phyloP scores from a whole-genome alignment of 1,284 basidiomycete species.

The Retiboletus flavoniger region DNA sequence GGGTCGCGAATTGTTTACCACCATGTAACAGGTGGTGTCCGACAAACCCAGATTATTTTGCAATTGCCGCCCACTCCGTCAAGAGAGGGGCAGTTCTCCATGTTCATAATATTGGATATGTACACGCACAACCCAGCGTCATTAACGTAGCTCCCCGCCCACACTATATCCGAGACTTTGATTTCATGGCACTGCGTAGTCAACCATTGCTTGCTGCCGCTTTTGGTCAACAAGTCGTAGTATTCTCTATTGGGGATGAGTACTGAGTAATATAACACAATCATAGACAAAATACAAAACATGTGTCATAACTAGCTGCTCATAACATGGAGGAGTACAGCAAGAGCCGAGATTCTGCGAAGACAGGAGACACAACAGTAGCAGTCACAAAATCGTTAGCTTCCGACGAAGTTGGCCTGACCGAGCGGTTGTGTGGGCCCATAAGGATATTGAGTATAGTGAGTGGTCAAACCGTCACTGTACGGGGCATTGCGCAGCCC shows the following conservation, averaged over 20 bases:
- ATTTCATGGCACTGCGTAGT: constrained; percentile 60
- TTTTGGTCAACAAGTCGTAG: constrained; percentile 53
- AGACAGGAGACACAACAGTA: background rate
- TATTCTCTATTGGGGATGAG: constrained; percentile 53
- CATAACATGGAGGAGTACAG: constrained; percentile 9
- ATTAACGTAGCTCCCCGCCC: constrained; percentile 60
- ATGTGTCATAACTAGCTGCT: constrained; percentile 14
- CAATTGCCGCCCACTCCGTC: constrained; percentile 60
- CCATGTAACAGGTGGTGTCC: constrained; percentile 61
- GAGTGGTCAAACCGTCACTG: constrained; percentile 25
- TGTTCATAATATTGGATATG: constrained; percentile 62
- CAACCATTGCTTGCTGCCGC: constrained; percentile 67
- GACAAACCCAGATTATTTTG: constrained; percentile 73
- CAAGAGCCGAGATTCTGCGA: constrained; percentile 7
- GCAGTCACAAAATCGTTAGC: constrained; percentile 7
- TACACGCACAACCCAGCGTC: constrained; percentile 59
- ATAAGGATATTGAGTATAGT: constrained; percentile 35
- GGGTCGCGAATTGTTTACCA: constrained; percentile 7
- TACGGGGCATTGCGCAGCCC: constrained; percentile 27
- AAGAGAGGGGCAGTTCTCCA: constrained; percentile 63
- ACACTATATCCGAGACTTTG: constrained; percentile 67
- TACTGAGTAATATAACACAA: constrained; percentile 8
- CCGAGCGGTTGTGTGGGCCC: constrained; percentile 27
- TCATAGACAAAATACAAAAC: constrained; percentile 20
- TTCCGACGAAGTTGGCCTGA: constrained; percentile 28